phyloP scores from a whole-genome alignment of 371 early-diverging fungal genomes.

The Catenaria anguillulae region DNA sequence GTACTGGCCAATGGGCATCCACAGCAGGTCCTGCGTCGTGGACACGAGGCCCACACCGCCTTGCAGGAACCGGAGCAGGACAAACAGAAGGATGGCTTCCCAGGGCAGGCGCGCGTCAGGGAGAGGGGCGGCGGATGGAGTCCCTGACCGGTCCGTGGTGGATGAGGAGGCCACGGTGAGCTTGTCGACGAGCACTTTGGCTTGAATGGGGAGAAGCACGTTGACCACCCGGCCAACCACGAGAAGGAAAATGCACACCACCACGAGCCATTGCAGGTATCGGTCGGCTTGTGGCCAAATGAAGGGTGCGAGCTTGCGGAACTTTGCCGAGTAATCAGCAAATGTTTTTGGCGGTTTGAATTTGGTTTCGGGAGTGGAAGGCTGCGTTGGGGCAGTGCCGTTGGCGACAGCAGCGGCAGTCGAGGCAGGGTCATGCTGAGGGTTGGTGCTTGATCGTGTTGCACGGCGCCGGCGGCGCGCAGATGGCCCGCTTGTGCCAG shows the following conservation, averaged over 20 bases:
- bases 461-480: too few species aligned
- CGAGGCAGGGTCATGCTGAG: too few species aligned
- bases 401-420: too few species aligned
- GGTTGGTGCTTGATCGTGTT: too few species aligned
- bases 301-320: conserved; percentile 56
- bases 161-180: neutral
- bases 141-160: too few species aligned
- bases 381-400: too few species aligned
- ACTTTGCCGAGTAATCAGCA: conserved; percentile 32
- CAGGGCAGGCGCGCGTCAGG: neutral
- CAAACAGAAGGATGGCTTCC: conserved; percentile 39
- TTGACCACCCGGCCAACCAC: conserved; percentile 60
- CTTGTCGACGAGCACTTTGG: conserved; percentile 16
- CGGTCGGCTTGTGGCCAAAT: conserved; percentile 64
- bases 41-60: conserved; percentile 32
- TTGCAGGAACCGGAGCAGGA: conserved; percentile 18
- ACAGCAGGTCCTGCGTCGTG: conserved; percentile 58
- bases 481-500: too few species aligned
- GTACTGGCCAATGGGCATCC: conserved; percentile 83
- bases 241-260: conserved; percentile 49
- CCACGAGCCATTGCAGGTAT: conserved; percentile 48
- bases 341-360: conserved; percentile 20
- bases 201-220: conserved; percentile 29
- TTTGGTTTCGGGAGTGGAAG: neutral
- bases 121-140: neutral